Conservation (phyloP, 371 early-diverging fungal genomes). For the Mucor racemosus region DNA sequence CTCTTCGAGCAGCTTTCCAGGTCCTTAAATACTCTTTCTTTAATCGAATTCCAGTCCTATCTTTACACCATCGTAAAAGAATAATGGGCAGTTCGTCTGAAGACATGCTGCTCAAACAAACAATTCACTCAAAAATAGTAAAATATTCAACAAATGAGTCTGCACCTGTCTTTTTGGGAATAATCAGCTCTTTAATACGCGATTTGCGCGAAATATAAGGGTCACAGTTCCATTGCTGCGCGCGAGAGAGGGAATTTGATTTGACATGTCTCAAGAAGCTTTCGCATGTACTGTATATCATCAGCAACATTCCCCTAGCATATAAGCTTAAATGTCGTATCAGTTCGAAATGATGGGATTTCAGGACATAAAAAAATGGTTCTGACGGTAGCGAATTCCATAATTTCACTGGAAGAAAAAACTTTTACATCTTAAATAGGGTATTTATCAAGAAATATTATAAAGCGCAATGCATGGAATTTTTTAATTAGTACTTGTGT, state of each 20-base stretch:
- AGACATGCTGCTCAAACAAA: constrained; percentile 12
- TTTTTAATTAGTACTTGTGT: no score
- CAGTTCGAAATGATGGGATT: no score
- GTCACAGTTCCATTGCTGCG: neutral
- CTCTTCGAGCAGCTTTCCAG: constrained; percentile 17
- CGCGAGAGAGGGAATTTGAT: neutral
- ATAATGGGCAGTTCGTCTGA: constrained; percentile 22
- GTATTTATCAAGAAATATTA: no score
- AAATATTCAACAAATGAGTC: neutral
- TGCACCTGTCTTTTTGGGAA: neutral
- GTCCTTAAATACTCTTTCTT: constrained; percentile 24
- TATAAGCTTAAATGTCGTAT: no score
- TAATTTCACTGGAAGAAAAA: no score
- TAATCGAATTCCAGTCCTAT: constrained; percentile 28
- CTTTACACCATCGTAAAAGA: constrained; percentile 28
- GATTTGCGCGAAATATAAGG: neutral
- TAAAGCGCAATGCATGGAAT: no score
- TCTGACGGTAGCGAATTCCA: no score
- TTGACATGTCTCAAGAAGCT: neutral
- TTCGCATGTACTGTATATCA: no score
- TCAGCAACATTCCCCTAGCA: no score
- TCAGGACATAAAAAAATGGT: no score
- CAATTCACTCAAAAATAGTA: no score
- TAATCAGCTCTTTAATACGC: neutral
- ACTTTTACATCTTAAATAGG: no score